Conservation (phyloP, 108 stramenopile species). For the Fragilaria crotonensis region DNA sequence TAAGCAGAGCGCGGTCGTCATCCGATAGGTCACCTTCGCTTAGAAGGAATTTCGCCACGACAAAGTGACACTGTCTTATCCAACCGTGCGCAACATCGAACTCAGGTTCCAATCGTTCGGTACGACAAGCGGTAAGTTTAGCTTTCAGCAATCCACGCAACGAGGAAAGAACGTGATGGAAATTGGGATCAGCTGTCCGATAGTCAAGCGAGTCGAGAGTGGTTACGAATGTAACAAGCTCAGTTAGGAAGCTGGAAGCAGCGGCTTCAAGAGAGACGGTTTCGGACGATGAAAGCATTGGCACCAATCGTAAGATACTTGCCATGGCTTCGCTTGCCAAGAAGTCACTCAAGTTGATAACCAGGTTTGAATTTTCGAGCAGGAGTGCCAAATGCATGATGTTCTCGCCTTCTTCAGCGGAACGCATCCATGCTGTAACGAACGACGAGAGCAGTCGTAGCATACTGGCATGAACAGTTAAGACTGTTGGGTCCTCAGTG, state of each 20-base stretch:
- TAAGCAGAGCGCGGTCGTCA: slow-evolving; percentile 18
- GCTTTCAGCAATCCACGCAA: too few species aligned
- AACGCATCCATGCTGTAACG: not conserved
- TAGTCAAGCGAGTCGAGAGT: slow-evolving; percentile 4
- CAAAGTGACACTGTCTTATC: slow-evolving; percentile 51
- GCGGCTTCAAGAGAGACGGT: slow-evolving; percentile 1
- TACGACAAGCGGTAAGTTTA: too few species aligned
- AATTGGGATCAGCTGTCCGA: too few species aligned
- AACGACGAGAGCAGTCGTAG: not conserved
- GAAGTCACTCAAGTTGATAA: too few species aligned
- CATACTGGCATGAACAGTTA: not conserved
- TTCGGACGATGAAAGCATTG: too few species aligned
- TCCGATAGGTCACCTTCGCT: not conserved
- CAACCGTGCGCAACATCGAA: slow-evolving; percentile 37
- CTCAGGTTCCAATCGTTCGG: too few species aligned
- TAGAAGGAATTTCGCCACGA: slow-evolving; percentile 41
- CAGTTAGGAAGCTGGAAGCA: slow-evolving; percentile 9
- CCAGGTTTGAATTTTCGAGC: too few species aligned
- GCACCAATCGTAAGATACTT: too few species aligned
- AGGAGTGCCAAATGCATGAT: too few species aligned
- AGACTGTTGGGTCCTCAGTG: not conserved
- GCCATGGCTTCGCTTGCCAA: too few species aligned
- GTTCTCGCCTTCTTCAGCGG: too few species aligned
- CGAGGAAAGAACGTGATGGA: too few species aligned
- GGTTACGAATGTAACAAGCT: slow-evolving; percentile 2